Conservation (phyloP, 805 yeast species). For the Helenozyma rhizophorensis region DNA sequence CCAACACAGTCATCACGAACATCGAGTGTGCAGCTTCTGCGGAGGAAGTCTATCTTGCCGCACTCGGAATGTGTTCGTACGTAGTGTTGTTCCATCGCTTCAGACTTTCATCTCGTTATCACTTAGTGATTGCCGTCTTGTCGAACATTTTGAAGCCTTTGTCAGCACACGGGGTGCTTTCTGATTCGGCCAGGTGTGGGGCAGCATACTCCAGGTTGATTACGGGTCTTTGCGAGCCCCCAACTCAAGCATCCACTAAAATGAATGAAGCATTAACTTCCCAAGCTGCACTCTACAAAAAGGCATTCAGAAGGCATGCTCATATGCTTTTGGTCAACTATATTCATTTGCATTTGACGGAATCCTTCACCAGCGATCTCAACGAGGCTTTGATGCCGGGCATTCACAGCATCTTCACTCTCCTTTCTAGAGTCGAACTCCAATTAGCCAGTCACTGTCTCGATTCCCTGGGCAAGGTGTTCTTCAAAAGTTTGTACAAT, state of each 20-base stretch:
- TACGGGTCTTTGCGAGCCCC: conserved; percentile 72
- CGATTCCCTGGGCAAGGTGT: conserved; percentile 65
- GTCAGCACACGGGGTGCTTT: conserved; percentile 16
- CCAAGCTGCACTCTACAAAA: conserved; percentile 50
- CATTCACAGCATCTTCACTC: conserved; percentile 61
- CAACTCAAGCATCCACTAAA: conserved; percentile 25
- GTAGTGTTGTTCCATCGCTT: conserved; percentile 65
- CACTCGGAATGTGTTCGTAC: conserved; percentile 53
- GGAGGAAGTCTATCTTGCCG: conserved; percentile 24
- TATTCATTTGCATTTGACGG: conserved; percentile 47
- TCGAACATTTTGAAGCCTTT: conserved; percentile 49
- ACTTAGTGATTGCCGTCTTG: conserved; percentile 50
- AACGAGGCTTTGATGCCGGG: conserved; percentile 50
- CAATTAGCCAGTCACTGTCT: conserved; percentile 56
- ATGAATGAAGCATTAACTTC: conserved; percentile 45
- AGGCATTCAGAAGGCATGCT: conserved; percentile 58
- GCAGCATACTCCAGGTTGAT: conserved; percentile 53
- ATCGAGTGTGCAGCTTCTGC: conserved; percentile 9
- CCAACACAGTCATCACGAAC: conserved; percentile 27
- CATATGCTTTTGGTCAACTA: conserved; percentile 59
- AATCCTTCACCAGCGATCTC: conserved; percentile 42
- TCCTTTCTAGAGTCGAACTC: conserved; percentile 64
- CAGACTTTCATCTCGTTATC: conserved; percentile 69
- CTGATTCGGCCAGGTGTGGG: conserved; percentile 23
- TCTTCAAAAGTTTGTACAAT: conserved; percentile 61